phyloP scores from a whole-genome alignment of 1,284 basidiomycete genomes.

The Agaricales sp. region DNA sequence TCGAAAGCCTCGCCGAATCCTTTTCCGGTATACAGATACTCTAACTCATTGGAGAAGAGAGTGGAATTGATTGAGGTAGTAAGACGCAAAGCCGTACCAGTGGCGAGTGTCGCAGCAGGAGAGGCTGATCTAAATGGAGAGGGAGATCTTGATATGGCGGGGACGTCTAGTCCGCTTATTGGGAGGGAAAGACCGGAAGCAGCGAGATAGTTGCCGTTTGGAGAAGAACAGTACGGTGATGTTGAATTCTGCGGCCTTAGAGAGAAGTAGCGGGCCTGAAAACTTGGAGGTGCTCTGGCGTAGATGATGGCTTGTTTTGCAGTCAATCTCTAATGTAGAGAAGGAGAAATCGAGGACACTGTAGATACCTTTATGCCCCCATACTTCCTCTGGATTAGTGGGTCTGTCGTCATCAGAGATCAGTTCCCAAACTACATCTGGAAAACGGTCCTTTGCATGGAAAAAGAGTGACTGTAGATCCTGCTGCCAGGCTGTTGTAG shows the following conservation, averaged over 20 bases:
- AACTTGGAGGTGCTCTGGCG: slow-evolving; percentile 81
- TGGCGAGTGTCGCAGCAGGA: slow-evolving; percentile 31
- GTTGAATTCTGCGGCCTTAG: slow-evolving; percentile 47
- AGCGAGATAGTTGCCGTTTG: slow-evolving; percentile 37
- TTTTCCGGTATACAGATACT: slow-evolving; percentile 84
- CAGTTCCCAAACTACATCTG: slow-evolving; percentile 89
- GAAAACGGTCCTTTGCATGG: slow-evolving; percentile 75
- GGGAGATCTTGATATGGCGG: slow-evolving; percentile 39
- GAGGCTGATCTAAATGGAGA: slow-evolving; percentile 41
- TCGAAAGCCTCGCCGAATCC: slow-evolving; percentile 84
- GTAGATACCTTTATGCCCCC: slow-evolving; percentile 80
- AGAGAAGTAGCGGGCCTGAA: slow-evolving; percentile 78
- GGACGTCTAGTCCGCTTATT: slow-evolving; percentile 31
- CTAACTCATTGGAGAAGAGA: slow-evolving; percentile 79
- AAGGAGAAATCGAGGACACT: slow-evolving; percentile 2
- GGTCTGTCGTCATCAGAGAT: slow-evolving; percentile 38
- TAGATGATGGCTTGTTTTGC: slow-evolving; percentile 73
- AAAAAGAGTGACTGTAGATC: slow-evolving; percentile 71
- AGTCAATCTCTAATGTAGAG: neutral
- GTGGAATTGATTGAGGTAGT: slow-evolving; percentile 62
- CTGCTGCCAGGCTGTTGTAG: slow-evolving; percentile 62
- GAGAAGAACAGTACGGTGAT: slow-evolving; percentile 44
- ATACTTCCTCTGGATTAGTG: slow-evolving; percentile 51
- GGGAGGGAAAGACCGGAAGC: slow-evolving; percentile 55
- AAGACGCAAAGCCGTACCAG: slow-evolving; percentile 38